Evolutionary conservation across 2,329 filamentous ascomycete genomes (phyloP), one percentile per base, ranked within the genome.

Genomic region (Didymella pinodella): DNA sequence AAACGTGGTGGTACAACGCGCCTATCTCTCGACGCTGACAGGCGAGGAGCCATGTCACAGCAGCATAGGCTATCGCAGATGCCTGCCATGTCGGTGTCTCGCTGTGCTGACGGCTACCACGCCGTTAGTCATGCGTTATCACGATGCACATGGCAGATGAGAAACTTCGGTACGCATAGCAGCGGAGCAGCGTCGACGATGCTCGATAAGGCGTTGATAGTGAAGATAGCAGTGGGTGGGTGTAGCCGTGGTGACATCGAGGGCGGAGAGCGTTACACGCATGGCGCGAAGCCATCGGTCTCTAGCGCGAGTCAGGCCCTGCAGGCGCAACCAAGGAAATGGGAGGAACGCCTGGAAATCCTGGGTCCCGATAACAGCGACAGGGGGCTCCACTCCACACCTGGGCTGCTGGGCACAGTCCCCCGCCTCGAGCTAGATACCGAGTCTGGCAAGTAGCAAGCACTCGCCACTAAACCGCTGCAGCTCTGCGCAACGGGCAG

Each of bases 1-100:
- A 65, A 70, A 67, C 66, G 54, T 72, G 63, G 72, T 71, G 25
- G 62, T 72, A 72, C 72, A 70, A 71, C 67, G 59, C 49, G 66
- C 63, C 65, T 67, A 70, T 72, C 66, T 66, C 47, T 46, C 31
- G 48, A 62, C 43, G 49, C 45, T 56, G 60, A 61, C 54, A 32
- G 60, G 48, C 49, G 41, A 48, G 44, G 52, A 65, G 61, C 64
- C 52, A 68, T 72, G 67, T 63, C 67, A 74, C 70, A 47, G 59
- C 67, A 67, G 61, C 69, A 71, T 66, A 59, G 48, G 64, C 50
- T 62, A 61, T 58, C 47, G 63, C 55, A 25, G 22, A 54, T 51
- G 50, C 32, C 18, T 31, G 43, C 36, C 50, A 40, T 34, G 38
- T 26, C 45, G 29, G 25, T 50, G 52, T 38, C 41, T 26, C 43